Conservation (phyloP, 345 rosid species). For the Ceriops decandra region DNA sequence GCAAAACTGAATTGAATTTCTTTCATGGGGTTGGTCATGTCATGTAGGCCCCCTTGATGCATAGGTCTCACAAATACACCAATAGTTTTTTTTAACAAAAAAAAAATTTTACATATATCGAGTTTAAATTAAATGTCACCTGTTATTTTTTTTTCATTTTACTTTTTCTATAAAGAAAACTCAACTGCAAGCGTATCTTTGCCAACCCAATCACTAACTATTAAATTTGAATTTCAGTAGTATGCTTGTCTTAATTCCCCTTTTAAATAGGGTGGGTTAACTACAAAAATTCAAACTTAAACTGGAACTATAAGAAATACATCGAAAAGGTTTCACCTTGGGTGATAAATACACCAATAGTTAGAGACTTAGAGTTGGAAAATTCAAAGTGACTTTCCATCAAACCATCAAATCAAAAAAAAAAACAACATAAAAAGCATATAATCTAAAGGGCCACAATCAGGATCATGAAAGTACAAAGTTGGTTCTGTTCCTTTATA, state of each 20-base stretch:
- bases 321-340: no score
- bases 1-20: conserved; percentile 17
- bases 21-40: neutral
- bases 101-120: no score
- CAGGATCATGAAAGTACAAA: conserved; percentile 20
- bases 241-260: no score
- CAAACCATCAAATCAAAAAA: conserved; percentile 17
- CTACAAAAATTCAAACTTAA: no score
- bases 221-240: no score
- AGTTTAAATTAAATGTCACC: no score
- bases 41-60: neutral
- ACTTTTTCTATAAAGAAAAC: no score
- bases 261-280: no score
- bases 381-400: conserved; percentile 32
- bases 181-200: no score
- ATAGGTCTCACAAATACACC: neutral
- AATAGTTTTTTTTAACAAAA: neutral
- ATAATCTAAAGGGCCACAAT: neutral
- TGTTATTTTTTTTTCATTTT: no score
- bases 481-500: conserved; percentile 30
- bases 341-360: neutral
- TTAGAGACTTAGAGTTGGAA: conserved; percentile 29
- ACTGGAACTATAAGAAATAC: no score
- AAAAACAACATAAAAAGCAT: conserved; percentile 1
- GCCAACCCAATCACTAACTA: no score